Conservation (phyloP, 2,329 filamentous ascomycete genomes). For the Scolecobasidium constrictum region DNA sequence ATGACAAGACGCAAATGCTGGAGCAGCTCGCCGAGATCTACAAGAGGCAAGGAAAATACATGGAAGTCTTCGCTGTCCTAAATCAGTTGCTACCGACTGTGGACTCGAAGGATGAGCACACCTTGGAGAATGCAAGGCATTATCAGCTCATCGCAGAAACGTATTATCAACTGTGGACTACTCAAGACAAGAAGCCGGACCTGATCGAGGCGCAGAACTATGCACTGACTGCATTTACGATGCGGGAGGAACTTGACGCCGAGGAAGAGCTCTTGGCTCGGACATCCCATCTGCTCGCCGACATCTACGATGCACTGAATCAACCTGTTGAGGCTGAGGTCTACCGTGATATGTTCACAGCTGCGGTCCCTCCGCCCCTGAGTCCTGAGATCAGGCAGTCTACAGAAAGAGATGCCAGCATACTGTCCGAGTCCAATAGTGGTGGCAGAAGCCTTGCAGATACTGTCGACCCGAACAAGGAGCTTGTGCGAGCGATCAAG, state of each 20-base stretch:
- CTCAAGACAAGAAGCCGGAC: neutral
- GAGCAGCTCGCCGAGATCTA: neutral
- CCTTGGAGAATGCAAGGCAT: neutral
- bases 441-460: neutral
- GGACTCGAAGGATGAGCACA: neutral
- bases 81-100: neutral
- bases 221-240: neutral
- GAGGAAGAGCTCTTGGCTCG: neutral
- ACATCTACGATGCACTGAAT: neutral
- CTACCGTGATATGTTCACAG: neutral
- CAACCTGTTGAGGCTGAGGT: neutral
- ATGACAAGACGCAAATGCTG: neutral
- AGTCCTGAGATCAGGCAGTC: too few relatives aligned
- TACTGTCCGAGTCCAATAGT: too few relatives aligned
- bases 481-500: neutral
- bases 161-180: neutral
- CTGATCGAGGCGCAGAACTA: neutral
- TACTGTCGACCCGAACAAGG: neutral
- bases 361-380: neutral
- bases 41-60: neutral
- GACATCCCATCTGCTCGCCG: neutral
- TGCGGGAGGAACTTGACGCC: neutral
- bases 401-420: neutral
- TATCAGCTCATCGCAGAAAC: neutral
- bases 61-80: neutral